Base-by-base conservation (phyloP, 768 basidiomycete genomes). In the Chlorophyllum brunneum region DNA sequence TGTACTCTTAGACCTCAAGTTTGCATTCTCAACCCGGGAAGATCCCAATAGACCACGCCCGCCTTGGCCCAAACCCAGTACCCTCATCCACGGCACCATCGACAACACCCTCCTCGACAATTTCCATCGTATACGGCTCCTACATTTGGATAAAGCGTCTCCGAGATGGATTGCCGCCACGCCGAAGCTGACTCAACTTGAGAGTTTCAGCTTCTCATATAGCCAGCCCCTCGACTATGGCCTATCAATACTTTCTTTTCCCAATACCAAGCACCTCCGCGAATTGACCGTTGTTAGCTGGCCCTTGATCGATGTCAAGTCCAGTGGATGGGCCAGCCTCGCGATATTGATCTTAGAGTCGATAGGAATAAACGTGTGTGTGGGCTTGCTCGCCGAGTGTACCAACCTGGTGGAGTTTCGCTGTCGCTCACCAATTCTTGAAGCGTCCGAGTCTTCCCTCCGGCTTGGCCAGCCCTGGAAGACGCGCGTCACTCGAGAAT, bases 281-380 rank as follows among this genome's bases (percentile, higher is more conserved):
- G n/a, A 47, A 15, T 15, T 47, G 3, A 15, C 2, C n/a, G 18
- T 47, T 20, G 7, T 23, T 13, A 15, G 23, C 11, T 47, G 45
- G 45, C 33, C 33, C n/a, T n/a, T n/a, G n/a, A n/a, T n/a, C 11
- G 30, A 33, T 5, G 26, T 34, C 2, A 47, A 24, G 16, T 23
- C 11, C 16, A 24, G 18, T 23, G 31, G 15, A 22, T 47, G 30
- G 30, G 29, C 18, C n/a, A 23, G 33, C 11, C 15, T 47, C 2
- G 8, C 30, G 8, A 8, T 1, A 20, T 36, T 47, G 27, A 20
- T 29, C 33, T n/a, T 47, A 8, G 45, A 47, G n/a, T 47, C 45
- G 15, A 47, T 47, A 20, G 45, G 36, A n/a, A 33, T 47, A 11
- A 47, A 18, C n/a, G 45, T 47, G 45, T 47, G 45, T 23, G 45